These are phyloP conservation scores for Jatropha podagrica DNA, from an alignment of 441 rosid genomes.

Conservation along the genomic window DNA sequence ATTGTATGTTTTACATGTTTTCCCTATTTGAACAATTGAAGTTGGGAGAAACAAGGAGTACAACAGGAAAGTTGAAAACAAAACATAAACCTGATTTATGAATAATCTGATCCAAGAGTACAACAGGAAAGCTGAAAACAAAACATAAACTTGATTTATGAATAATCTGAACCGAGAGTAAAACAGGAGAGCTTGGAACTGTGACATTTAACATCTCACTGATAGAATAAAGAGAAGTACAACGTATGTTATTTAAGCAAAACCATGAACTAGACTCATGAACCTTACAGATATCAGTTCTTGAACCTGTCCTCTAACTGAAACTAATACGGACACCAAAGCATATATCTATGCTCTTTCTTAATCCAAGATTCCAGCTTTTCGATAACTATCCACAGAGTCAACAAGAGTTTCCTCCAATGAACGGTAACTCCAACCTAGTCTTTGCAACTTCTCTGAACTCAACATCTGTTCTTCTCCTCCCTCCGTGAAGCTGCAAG, in stretches of 20 bases:
- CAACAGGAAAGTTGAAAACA: not conserved
- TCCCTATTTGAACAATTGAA: not conserved
- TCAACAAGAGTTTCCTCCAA: constrained; percentile 67
- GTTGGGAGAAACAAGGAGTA: not conserved
- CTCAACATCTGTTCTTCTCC: constrained; percentile 34
- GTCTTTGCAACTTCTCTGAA: constrained; percentile 61
- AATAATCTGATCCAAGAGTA: not conserved
- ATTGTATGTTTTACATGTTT: not conserved
- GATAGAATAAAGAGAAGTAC: too few relatives aligned
- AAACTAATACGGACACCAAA: not conserved
- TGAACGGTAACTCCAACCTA: constrained; percentile 70
- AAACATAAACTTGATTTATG: not conserved
- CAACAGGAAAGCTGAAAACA: not conserved
- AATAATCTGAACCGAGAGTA: not conserved
- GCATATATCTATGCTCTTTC: not conserved
- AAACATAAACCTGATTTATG: not conserved
- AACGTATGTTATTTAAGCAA: not conserved
- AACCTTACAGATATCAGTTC: not conserved
- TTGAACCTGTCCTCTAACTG: too few relatives aligned
- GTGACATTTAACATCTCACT: not conserved
- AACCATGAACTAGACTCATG: not conserved
- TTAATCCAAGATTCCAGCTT: constrained; percentile 55
- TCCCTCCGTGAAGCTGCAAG: constrained; percentile 48
- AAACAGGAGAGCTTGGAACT: not conserved
- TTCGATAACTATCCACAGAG: constrained; percentile 61